phyloP scores from a whole-genome alignment of 2,329 filamentous ascomycete species.

The Aulographum hederae region DNA sequence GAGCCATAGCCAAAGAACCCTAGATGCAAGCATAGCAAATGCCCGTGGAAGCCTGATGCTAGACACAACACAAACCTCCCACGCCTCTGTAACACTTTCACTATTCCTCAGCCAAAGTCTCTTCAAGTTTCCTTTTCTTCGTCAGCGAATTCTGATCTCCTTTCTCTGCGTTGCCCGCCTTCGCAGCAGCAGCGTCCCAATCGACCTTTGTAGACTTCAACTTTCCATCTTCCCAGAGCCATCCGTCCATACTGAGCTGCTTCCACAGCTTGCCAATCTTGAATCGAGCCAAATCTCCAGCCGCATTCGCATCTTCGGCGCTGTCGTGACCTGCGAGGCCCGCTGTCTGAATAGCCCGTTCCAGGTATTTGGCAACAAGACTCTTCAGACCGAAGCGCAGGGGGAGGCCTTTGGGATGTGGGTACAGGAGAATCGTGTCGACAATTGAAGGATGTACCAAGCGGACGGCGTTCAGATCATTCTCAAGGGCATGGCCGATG shows the following conservation, averaged over 20 bases:
- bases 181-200: no score
- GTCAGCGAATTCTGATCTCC: no score
- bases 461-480: conserved; percentile 74
- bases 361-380: conserved; percentile 52
- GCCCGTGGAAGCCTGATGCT: no score
- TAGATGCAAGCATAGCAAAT: no score
- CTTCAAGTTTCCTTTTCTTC: no score
- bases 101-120: no score
- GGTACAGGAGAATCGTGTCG: conserved; percentile 73
- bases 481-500: conserved; percentile 87
- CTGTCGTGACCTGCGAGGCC: conserved; percentile 64
- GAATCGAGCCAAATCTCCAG: conserved; percentile 65
- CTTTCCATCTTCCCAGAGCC: conserved; percentile 37
- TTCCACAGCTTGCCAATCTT: conserved; percentile 57
- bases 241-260: conserved; percentile 46
- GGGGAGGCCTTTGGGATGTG: conserved; percentile 58
- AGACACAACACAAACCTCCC: no score
- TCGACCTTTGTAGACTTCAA: no score
- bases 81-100: no score
- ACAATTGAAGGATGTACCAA: conserved; percentile 72
- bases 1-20: no score
- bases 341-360: conserved; percentile 62
- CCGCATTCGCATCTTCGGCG: conserved; percentile 74
- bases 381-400: conserved; percentile 59
- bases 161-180: no score